Base-by-base conservation (phyloP, 23 red algal species). In the Chondrus crispus region DNA sequence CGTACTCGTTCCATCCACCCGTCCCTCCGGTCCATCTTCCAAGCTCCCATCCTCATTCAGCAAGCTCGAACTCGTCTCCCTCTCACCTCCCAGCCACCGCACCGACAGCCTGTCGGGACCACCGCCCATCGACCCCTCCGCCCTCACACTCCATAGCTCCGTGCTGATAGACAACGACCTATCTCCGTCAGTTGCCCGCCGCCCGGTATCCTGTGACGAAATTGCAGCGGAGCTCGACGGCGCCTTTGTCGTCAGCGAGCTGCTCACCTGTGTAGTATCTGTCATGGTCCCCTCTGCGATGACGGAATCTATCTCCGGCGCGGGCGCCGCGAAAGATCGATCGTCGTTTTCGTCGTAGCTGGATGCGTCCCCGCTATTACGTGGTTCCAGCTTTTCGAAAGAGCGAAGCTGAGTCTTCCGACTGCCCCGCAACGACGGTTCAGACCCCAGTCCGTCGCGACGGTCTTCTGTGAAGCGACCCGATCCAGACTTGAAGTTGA, bases 401-500 rank as follows among this genome's bases (percentile, higher is more conserved):
- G 60, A 66, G 5, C 60, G 60, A 6, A 32, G 26, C 18, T 66
- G 60, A 32, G 9, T 32, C 35, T 9, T 66, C 35, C 60, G 26
- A 19, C 8, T 12, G 8, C 26, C 26, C 35, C 26, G 35, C 9
- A 32, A 6, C 26, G 35, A 22, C 26, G 60, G 35, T 22, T 32
- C 26, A 32, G 60, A 66, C 26, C 60, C 50, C 18, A 50, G 49
- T n/a, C n/a, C 41, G 22, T 62, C 35, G 45, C 42, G 45, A 9
- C 84, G 64, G 84, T 87, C 84, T 30, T 87, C 66, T 72, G 84
- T 87, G 68, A 73, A 87, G 14, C 84, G 66, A 22, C 18, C 60
- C 26, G 18, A 66, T 46, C 64, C 45, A 43, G 62, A 62, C 6
- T 87, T 66, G 45, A 74, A 87, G 26, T 9, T 22, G 26, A 9